Evolutionary conservation across 306 rosid genomes (phyloP).

Genomic region (Lathyrus tuberosus): DNA sequence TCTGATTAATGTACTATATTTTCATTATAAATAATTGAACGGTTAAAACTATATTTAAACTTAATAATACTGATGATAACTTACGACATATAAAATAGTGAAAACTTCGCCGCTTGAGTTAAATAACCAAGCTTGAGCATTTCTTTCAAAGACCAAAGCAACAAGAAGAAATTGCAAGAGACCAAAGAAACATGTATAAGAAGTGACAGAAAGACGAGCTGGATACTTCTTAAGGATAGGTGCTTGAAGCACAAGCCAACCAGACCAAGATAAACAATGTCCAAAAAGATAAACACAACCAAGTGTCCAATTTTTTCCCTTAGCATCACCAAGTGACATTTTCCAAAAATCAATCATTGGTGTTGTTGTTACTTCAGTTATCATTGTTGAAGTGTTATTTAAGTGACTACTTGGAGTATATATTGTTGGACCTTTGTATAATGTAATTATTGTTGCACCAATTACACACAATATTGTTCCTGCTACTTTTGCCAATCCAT

Average conservation of each 20-base stretch:
- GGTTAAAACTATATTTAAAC: too few relatives aligned
- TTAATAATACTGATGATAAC: background rate
- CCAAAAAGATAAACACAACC: slow-evolving; percentile 45
- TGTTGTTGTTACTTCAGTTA: background rate
- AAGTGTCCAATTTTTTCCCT: background rate
- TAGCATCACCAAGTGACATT: slow-evolving; percentile 81
- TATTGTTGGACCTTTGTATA: slow-evolving; percentile 36
- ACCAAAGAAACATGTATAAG: too few relatives aligned
- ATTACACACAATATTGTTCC: slow-evolving; percentile 81
- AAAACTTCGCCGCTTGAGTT: slow-evolving; percentile 77
- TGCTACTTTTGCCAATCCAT: slow-evolving; percentile 67
- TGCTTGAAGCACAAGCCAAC: too few relatives aligned
- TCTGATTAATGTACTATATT: too few relatives aligned
- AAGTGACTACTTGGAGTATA: slow-evolving; percentile 48
- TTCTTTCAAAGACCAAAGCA: slow-evolving; percentile 66
- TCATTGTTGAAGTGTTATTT: slow-evolving; percentile 26
- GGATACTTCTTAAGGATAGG: too few relatives aligned
- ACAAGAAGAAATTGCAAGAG: slow-evolving; percentile 63
- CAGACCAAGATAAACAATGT: slow-evolving; percentile 47
- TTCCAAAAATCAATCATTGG: too few relatives aligned
- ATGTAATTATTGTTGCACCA: slow-evolving; percentile 20
- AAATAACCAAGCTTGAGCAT: slow-evolving; percentile 80
- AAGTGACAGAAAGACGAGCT: too few relatives aligned
- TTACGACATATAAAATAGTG: slow-evolving; percentile 79
- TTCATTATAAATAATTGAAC: too few relatives aligned